phyloP scores from a whole-genome alignment of 176 grass and related monocot species.

The Cenchrus fungigraminus region DNA sequence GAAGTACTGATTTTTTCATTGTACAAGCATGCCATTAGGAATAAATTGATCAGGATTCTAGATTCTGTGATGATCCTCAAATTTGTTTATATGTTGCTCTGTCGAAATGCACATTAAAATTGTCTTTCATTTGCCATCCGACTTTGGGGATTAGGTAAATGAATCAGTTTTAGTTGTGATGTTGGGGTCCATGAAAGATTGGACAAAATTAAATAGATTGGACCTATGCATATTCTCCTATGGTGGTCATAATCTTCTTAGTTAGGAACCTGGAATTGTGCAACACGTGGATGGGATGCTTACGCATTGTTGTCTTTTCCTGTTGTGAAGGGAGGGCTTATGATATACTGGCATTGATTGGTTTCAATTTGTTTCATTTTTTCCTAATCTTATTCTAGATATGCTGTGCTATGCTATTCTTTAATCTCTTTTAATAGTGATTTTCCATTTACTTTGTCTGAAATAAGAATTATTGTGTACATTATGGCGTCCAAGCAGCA shows the following conservation, averaged over 20 bases:
- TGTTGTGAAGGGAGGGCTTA: neutral
- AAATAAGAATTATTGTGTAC: neutral
- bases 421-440: neutral
- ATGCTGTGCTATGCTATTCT: neutral
- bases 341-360: neutral
- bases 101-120: conserved; percentile 22
- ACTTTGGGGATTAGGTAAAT: conserved; percentile 49
- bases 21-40: neutral
- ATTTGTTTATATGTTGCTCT: conserved; percentile 26
- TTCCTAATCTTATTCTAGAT: conserved; percentile 5
- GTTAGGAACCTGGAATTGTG: conserved; percentile 5
- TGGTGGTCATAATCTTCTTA: neutral
- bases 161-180: conserved; percentile 44
- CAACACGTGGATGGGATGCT: neutral
- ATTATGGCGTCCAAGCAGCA: neutral
- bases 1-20: neutral
- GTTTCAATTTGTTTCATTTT: neutral
- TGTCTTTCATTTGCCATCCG: neutral
- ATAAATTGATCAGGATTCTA: conserved; percentile 12
- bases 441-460: neutral
- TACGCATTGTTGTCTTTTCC: neutral
- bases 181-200: conserved; percentile 45
- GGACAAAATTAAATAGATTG: conserved; percentile 34
- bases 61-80: neutral
- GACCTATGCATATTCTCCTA: conserved; percentile 9